phyloP scores from a whole-genome alignment of 371 early-diverging fungal species.

The Mucor plumbeus region DNA sequence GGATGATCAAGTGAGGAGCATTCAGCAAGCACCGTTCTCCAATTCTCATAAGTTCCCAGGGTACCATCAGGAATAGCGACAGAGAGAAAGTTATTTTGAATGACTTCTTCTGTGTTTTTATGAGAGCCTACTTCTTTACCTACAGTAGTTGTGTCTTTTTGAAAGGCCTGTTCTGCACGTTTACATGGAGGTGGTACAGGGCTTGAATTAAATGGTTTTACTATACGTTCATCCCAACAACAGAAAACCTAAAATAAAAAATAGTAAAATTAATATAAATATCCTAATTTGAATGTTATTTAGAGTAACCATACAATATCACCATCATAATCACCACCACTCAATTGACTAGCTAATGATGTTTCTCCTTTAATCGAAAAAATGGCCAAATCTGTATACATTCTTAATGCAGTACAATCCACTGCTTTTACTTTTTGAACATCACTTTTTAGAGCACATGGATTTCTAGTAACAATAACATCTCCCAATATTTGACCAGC shows the following conservation, averaged over 20 bases:
- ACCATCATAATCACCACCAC: slow-evolving; percentile 63
- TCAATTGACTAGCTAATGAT: slow-evolving; percentile 49
- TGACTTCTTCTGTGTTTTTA: slow-evolving; percentile 14
- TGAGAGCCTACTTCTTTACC: slow-evolving; percentile 20
- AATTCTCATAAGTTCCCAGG: slow-evolving; percentile 48
- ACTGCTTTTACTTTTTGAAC: slow-evolving; percentile 52
- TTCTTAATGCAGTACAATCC: slow-evolving; percentile 38
- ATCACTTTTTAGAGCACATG: slow-evolving; percentile 52
- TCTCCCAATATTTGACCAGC: slow-evolving; percentile 49
- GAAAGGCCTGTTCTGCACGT: slow-evolving; percentile 36
- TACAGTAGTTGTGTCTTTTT: slow-evolving; percentile 30
- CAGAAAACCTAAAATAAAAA: slow-evolving; percentile 45
- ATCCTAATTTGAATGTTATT: too few species aligned
- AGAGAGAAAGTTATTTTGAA: slow-evolving; percentile 41
- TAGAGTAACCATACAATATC: slow-evolving; percentile 43
- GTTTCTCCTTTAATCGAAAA: slow-evolving; percentile 46
- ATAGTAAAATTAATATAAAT: neutral
- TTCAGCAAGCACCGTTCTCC: slow-evolving; percentile 47
- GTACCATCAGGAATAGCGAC: slow-evolving; percentile 40
- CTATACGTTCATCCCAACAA: slow-evolving; percentile 58
- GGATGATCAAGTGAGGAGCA: slow-evolving; percentile 34
- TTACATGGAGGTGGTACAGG: slow-evolving; percentile 25
- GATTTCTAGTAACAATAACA: slow-evolving; percentile 51
- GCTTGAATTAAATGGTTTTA: slow-evolving; percentile 32
- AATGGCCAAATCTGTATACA: slow-evolving; percentile 51